Base-by-base conservation (phyloP, 129 eudicot species). In the Centaurea solstitialis region DNA sequence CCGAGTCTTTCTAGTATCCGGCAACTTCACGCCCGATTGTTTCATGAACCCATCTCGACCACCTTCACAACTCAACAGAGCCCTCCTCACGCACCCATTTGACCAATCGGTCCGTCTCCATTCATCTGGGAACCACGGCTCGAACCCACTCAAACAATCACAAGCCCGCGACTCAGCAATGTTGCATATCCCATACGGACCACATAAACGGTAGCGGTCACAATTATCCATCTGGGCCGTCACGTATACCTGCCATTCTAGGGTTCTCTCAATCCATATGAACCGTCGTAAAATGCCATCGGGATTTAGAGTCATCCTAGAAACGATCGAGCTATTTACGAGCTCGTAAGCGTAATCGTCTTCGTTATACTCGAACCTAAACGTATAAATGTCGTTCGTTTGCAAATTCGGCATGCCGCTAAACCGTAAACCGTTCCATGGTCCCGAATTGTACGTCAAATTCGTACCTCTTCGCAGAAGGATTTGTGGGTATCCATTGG, bases 381-480 rank as follows among this genome's bases (percentile, higher is more conserved):
- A 81, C 4, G 76, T 76, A 17, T 80, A 84, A 17, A 80, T 50
- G 1, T 73, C 66, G n/a, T 76, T 83, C 18, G 73, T 18, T 10
- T 75, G 43, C 80, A 86, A 41, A 28, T 74, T 87, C 13, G 79
- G 77, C 68, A 79, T 39, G 6, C 89, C 88, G 33, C 85, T 81
- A 62, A 84, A 89, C 20, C 86, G 78, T 45, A 84, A 0, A 12
- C 97, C 97, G n/a, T 90, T 90, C 97, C 97, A 92, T 12, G 85
- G 73, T 7, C 97, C 93, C 4, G 78, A 82, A 10, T 85, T 84
- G 47, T 20, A 88, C 71, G 0, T 67, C 78, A 87, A 77, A 8
- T 6, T 53, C 0, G 81, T 75, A 24, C 91, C 89, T 68, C 37
- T 68, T 8, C 80, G 72, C 13, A 83, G 61, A 28, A 84, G 84